phyloP scores from a whole-genome alignment of 441 rosid genomes.

The Euphorbia neoarborescens region DNA sequence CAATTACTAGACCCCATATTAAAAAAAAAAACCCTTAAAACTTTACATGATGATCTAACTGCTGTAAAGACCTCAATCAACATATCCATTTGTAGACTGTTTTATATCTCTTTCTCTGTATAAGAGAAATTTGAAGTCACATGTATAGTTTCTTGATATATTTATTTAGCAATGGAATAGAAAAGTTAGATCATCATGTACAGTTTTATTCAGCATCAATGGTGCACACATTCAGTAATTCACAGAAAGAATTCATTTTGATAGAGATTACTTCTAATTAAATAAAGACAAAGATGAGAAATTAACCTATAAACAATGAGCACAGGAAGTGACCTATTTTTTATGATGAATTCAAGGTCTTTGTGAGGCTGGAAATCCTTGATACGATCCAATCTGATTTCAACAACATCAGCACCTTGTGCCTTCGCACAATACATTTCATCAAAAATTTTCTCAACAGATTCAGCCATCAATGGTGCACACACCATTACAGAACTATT shows the following conservation, averaged over 20 bases:
- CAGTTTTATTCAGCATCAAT: no score
- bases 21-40: background rate
- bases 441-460: conserved; percentile 45
- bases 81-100: background rate
- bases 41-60: background rate
- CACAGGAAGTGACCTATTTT: conserved; percentile 54
- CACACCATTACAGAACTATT: conserved; percentile 51
- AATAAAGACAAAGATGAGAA: background rate
- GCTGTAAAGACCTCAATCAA: background rate
- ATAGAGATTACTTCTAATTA: background rate
- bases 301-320: conserved; percentile 62
- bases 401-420: conserved; percentile 74
- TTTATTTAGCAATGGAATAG: background rate
- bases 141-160: background rate
- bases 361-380: conserved; percentile 39
- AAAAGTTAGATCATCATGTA: no score
- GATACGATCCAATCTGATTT: conserved; percentile 61
- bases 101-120: background rate
- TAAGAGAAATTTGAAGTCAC: background rate
- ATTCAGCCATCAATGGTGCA: conserved; percentile 65
- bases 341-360: conserved; percentile 44
- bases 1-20: background rate
- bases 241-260: background rate
- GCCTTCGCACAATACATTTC: conserved; percentile 50
- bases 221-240: background rate